Evolutionary conservation across 345 rosid genomes (phyloP).

Genomic region (Lenwebbia sp.): DNA sequence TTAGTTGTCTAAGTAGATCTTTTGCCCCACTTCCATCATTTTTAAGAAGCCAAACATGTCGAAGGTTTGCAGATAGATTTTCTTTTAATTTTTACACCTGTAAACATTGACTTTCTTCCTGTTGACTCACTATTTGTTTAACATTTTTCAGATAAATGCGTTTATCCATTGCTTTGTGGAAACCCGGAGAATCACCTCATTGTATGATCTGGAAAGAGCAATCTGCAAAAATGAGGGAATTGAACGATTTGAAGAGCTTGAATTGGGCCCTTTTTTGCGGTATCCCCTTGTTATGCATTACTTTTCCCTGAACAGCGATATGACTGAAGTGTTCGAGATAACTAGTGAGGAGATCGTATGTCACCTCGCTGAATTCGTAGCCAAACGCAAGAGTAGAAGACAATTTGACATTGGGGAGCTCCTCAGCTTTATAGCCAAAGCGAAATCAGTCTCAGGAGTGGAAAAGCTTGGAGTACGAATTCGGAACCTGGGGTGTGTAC

Average conservation of each 20-base stretch:
- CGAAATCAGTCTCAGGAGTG: constrained; percentile 34
- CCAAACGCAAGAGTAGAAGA: constrained; percentile 9
- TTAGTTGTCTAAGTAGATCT: not conserved
- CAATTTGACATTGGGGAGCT: constrained; percentile 43
- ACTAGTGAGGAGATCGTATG: constrained; percentile 48
- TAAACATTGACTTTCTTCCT: not conserved
- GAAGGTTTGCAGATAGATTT: not conserved
- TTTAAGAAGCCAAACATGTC: not conserved
- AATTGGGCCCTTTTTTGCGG: constrained; percentile 62
- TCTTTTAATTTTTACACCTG: too few species aligned
- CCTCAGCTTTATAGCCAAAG: constrained; percentile 53
- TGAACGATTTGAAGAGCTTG: constrained; percentile 52
- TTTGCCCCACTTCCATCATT: too few species aligned
- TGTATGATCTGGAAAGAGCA: constrained; percentile 71
- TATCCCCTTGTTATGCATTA: constrained; percentile 63
- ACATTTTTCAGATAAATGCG: constrained; percentile 51
- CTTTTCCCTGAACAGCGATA: constrained; percentile 34
- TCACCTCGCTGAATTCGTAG: constrained; percentile 37
- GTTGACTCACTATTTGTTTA: not conserved
- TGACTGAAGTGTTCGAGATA: constrained; percentile 40
- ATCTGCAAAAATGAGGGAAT: constrained; percentile 62
- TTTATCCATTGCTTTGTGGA: constrained; percentile 81
- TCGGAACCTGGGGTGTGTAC: constrained; percentile 62
- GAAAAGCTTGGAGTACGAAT: constrained; percentile 76
- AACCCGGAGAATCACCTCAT: constrained; percentile 51